A percentile compares a stretch with the other conserved stretches of the same genome.
Evolutionary conservation across 805 yeast genomes (phyloP).

Genomic region (Myxozyma geophila): DNA sequence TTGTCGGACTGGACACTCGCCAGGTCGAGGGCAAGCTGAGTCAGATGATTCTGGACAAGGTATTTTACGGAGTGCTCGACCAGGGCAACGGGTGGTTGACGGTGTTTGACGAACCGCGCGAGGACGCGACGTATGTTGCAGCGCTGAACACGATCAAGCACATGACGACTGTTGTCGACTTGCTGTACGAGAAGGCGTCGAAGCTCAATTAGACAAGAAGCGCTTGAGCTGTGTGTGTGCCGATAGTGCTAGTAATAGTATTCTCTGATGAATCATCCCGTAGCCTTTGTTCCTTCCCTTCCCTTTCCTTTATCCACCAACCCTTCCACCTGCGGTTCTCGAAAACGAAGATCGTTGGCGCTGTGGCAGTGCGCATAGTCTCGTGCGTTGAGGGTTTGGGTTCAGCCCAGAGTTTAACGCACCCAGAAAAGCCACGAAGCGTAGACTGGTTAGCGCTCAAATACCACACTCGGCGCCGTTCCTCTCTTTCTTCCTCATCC

Average conservation of each 20-base stretch:
- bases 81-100: slow-evolving; percentile 98
- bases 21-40: slow-evolving; percentile 93
- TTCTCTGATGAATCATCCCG: no score
- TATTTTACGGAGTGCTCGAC: slow-evolving; percentile 94
- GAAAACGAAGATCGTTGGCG: not conserved
- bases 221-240: not conserved
- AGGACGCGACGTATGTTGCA: slow-evolving; percentile 86
- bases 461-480: not conserved
- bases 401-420: not conserved
- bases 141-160: slow-evolving; percentile 85
- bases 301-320: not conserved
- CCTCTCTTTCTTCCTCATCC: not conserved
- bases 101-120: slow-evolving; percentile 84
- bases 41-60: slow-evolving; percentile 94
- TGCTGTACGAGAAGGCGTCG: slow-evolving; percentile 74
- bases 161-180: slow-evolving; percentile 85
- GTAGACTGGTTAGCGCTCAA: not conserved
- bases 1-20: slow-evolving; percentile 82
- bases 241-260: no score
- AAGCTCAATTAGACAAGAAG: slow-evolving; percentile 21
- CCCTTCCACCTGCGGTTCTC: not conserved
- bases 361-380: slow-evolving; percentile 12
- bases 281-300: not conserved
- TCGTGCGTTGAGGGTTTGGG: slow-evolving; percentile 1
- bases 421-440: no score